These are phyloP conservation scores for Centaurea solstitialis DNA, from an alignment of 129 eudicot species.

Conservation along the genomic window DNA sequence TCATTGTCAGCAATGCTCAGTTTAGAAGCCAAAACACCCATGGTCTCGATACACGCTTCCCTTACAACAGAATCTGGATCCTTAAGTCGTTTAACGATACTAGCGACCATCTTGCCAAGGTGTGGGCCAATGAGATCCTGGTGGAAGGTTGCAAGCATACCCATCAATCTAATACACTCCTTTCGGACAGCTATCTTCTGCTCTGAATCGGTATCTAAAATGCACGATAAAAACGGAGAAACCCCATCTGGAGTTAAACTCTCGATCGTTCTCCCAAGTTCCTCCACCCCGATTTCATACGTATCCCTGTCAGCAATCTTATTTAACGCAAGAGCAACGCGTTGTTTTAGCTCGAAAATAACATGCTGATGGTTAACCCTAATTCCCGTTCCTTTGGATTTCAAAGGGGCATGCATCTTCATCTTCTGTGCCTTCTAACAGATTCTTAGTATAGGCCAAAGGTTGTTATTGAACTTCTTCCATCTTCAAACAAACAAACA, in stretches of 20 bases:
- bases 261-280: slow-evolving; percentile 60
- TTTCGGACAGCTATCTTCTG: slow-evolving; percentile 77
- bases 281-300: slow-evolving; percentile 76
- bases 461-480: slow-evolving; percentile 8
- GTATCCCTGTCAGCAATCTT: slow-evolving; percentile 91
- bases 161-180: slow-evolving; percentile 78
- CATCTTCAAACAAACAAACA: neutral
- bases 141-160: slow-evolving; percentile 58
- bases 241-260: slow-evolving; percentile 66
- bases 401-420: slow-evolving; percentile 57
- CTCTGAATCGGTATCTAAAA: slow-evolving; percentile 76
- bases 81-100: slow-evolving; percentile 77
- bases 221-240: slow-evolving; percentile 65
- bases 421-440: slow-evolving; percentile 32
- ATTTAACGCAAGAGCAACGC: slow-evolving; percentile 64
- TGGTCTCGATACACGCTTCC: slow-evolving; percentile 77
- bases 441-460: neutral
- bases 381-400: slow-evolving; percentile 43
- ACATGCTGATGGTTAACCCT: slow-evolving; percentile 64
- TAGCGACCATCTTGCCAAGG: slow-evolving; percentile 64
- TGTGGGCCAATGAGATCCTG: slow-evolving; percentile 55
- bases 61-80: slow-evolving; percentile 85
- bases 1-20: slow-evolving; percentile 41
- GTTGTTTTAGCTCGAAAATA: slow-evolving; percentile 73
- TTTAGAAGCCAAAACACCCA: slow-evolving; percentile 76